Evolutionary conservation across 2,329 filamentous ascomycete species (phyloP), one percentile per base, ranked within the genome.

Genomic region (Acephala macrosclerotiorum): DNA sequence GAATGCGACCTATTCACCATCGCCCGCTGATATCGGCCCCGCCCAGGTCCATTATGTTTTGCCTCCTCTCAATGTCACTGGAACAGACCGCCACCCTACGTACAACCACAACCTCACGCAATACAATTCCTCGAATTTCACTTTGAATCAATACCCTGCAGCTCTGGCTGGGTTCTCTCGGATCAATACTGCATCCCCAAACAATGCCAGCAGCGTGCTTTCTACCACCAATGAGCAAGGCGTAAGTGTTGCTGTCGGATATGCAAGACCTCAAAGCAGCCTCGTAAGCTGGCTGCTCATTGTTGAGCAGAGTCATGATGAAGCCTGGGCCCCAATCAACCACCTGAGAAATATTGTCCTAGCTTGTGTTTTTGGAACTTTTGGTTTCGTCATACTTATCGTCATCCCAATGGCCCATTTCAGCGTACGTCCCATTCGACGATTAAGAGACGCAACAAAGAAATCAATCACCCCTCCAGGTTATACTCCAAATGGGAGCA

Each of bases 281-380:
- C 79, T 96, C 60, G 92, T 92, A 8, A 87, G 95, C 73, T 97
- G 94, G 94, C 88, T 92, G 5, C 80, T 97, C 3, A 73, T 97
- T 2, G 86, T 97, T 0, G 94, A 97, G 75, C 90, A 96, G 77
- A 82, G 87, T 2, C 87, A 88, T 68, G 77, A 77, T 25, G 94
- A 97, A 78, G 92, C 94, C 0, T 94, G 91, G 79, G 82, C 83
- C 8, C 91, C 94, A 0, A 94, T 97, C 64, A 79, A 83, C 33
- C 89, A 87, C 22, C 82, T 97, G n/a, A 88, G 92, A 22, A 89
- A 90, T 57, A 92, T 97, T 59, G 85, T 97, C 1, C 79, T 97
- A 1, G 92, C 88, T 5, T 97, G 93, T 67, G 91, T 97, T 0
- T 96, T 97, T 75, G 92, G 91, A 0, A 95, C 93, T 0, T 85